These are phyloP conservation scores for Waltergamsia citrina DNA, from an alignment of 2,329 filamentous ascomycete species.

Conservation along the genomic window DNA sequence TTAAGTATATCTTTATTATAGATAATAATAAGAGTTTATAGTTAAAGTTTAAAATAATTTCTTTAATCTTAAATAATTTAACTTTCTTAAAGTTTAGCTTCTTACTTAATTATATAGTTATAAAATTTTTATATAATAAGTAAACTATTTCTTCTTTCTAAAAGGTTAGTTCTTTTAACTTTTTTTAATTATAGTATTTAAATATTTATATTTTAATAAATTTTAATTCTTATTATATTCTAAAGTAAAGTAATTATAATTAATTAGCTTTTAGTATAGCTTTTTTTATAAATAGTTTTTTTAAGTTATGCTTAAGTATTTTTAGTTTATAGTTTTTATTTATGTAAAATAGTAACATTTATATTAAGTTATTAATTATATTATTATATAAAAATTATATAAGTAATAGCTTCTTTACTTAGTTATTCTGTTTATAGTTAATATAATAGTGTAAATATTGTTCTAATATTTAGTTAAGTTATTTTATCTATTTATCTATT, in stretches of 20 bases:
- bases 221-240: constrained; percentile 6
- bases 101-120: constrained; percentile 6
- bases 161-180: constrained; percentile 8
- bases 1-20: constrained; percentile 6
- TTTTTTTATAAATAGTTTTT: constrained; percentile 3
- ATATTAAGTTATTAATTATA: background rate
- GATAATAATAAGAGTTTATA: constrained; percentile 9
- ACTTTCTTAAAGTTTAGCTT: constrained; percentile 10
- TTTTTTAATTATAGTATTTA: constrained; percentile 9
- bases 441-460: constrained; percentile 4
- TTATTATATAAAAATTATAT: constrained; percentile 4
- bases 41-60: constrained; percentile 9
- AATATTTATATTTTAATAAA: constrained; percentile 6
- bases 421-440: constrained; percentile 6
- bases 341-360: constrained; percentile 3
- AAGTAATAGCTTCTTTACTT: constrained; percentile 1
- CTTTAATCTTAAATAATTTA: constrained; percentile 8
- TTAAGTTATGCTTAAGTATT: background rate
- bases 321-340: constrained; percentile 6
- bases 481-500: constrained; percentile 4
- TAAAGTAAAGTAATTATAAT: constrained; percentile 5
- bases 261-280: constrained; percentile 4
- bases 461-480: constrained; percentile 2
- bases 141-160: constrained; percentile 6
- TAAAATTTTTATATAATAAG: constrained; percentile 4